Evolutionary conservation across 140 eudicot genomes (phyloP), one percentile per base, ranked within the genome.

Genomic region (Ambrosia hybrid): DNA sequence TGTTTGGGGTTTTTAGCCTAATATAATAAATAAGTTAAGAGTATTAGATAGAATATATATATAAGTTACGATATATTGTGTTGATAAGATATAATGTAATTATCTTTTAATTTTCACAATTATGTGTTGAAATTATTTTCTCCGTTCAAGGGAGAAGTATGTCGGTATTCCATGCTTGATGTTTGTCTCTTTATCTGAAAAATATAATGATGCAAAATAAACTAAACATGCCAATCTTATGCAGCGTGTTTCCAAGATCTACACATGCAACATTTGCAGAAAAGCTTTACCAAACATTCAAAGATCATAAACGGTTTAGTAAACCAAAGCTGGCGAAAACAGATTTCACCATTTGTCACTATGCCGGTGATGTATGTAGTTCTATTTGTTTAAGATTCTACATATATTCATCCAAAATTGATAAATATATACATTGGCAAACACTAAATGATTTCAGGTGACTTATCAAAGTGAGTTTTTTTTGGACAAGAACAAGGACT

Each of bases 401-500:
- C 37, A 17, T 58, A 7, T 45, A n/a, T 59, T 14, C 41, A 60
- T 64, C 9, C 4, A 5, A 58, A 12, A 51, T 67, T 59, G 37
- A 58, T 48, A 11, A 51, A 34, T 69, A 37, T 41, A 34, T 17
- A n/a, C 14, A 45, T 61, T 52, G 30, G 11, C 51, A 58, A 16
- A 9, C 68, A 39, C 14, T 79, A n/a, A n/a, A n/a, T n/a, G n/a
- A n/a, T n/a, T n/a, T n/a, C 91, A 94, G 99, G 99, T 94, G 79
- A 94, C 97, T 37, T 94, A 94, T 79, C 97, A 90, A 80, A 94
- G 96, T 56, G 97, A 94, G 56, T 80, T 49, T 11, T 94, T 94
- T 80, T 78, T 94, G 88, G 99, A 94, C 71, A 94, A 94, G 89
- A 94, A 93, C 80, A 93, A 93, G 80, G 98, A 93, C 80, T 93